Evolutionary conservation across 768 basidiomycete species (phyloP).

Genomic region (Leccinum uliginosum): DNA sequence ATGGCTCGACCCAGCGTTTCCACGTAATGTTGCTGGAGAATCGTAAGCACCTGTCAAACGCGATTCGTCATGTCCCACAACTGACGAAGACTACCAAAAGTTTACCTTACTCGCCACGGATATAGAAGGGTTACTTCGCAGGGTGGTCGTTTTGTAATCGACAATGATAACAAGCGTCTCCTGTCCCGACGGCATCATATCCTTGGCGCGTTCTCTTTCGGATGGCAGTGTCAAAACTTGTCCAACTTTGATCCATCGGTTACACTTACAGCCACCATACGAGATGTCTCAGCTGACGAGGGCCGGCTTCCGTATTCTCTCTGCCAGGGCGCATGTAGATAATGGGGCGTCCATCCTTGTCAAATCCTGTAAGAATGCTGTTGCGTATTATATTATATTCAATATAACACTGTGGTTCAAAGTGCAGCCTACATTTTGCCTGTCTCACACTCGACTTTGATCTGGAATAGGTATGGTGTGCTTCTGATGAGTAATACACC

Average conservation of each 20-base stretch:
- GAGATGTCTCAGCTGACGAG: constrained; percentile 78
- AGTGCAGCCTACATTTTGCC: constrained; percentile 72
- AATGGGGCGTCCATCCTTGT: constrained; percentile 81
- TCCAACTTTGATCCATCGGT: neutral
- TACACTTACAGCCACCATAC: constrained; percentile 77
- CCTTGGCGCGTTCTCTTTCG: constrained; percentile 81
- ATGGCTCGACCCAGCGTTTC: constrained; percentile 84
- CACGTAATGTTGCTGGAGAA: constrained; percentile 86
- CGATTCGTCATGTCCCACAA: neutral
- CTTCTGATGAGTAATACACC: constrained; percentile 1
- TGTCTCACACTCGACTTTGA: constrained; percentile 74
- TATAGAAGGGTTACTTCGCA: constrained; percentile 81
- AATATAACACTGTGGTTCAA: neutral
- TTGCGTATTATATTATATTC: neutral
- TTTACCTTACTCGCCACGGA: constrained; percentile 70
- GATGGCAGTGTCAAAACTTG: constrained; percentile 5
- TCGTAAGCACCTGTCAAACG: constrained; percentile 54
- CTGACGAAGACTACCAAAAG: neutral
- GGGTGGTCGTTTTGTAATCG: constrained; percentile 79
- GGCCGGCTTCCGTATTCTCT: constrained; percentile 77
- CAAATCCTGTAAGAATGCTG: constrained; percentile 82
- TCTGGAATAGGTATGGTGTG: constrained; percentile 26
- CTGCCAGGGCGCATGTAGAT: constrained; percentile 85
- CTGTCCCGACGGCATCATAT: constrained; percentile 81
- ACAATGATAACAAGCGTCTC: constrained; percentile 81